Base-by-base conservation (phyloP, 1,284 basidiomycete genomes). In the Heliocybe sulcata region DNA sequence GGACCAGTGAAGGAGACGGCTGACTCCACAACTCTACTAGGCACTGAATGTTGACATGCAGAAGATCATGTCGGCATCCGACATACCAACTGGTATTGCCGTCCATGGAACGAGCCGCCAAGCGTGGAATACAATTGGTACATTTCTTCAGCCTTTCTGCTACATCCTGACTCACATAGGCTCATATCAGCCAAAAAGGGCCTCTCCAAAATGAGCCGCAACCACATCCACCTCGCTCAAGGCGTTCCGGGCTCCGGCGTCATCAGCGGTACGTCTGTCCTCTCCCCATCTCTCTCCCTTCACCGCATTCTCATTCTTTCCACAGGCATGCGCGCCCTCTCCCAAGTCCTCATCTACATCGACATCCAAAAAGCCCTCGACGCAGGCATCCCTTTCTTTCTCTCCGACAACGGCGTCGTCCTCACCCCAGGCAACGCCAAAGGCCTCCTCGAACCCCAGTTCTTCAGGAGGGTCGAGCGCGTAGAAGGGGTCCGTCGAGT, bases 181-280 rank as follows among this genome's bases (percentile, higher is more conserved):
- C 10, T 31, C 6, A 52, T 38, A 47, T 35, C 58, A 90, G 84
- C 79, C 48, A 72, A 69, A 26, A 73, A 87, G 61, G 93, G 92
- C 0, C 70, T 96, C 14, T 91, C 85, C n/a, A 84, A 79, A 58
- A 95, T 94, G 93, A 77, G 69, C 14, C 78, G 93, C 25, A 94
- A 92, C 60, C 92, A 96, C 64, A 88, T 96, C 51, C 94, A 96
- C 66, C 77, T 95, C 11, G 92, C 94, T 0, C 85, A 90, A 67
- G 83, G 85, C 51, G 73, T 88, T 6, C 71, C 76, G 14, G 79
- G 80, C 1, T 71, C 77, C 1, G 79, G 80, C 9, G 82, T 92
- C 48, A 80, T 88, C 56, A 92, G 90, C 59, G 90, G 91, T 90
- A 57, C 45, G 79, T 66, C 20, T 33, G 22, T 35, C 31, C 9